Evolutionary conservation across 345 rosid genomes (phyloP), one percentile per base, ranked within the genome.

Genomic region (Arabis alpina): DNA sequence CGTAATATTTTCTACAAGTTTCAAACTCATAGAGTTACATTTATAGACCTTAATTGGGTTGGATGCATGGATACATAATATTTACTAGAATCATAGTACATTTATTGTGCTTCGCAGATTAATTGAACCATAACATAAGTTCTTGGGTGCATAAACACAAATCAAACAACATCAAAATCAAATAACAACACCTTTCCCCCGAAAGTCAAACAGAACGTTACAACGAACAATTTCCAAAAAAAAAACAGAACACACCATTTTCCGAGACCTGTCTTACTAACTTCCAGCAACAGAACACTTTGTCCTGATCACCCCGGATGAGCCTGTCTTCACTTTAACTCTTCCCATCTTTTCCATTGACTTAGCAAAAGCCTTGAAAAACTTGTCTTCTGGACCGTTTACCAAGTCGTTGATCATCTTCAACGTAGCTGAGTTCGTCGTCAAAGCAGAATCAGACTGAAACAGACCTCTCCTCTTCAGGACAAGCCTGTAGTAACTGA

Each of bases 291-390:
- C 28, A 7, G 89, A 88, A 73, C 97, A 90, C 0, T 72, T 77
- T 77, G 83, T 88, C 75, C 98, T 84, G 42, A 93, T 90, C 63
- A 83, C 86, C 0, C 98, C 96, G 5, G 23, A 12, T 6, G 88
- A 48, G 4, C 98, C 97, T 0, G 92, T 86, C 76, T 83, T 88
- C 2, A 87, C 98, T 42, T 87, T 62, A 53, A 83, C 53, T 55
- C 82, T 70, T 8, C 87, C 92, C 93, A 90, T 79, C 78, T 86
- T 90, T 85, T 87, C 97, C 93, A 93, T 80, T 4, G 97, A 82
- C 23, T 40, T 44, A 3, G 85, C 92, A 27, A 93, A 93, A 37
- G 87, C 87, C 25, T 77, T 73, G 15, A 43, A 88, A 78, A 88
- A 88, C 51, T 74, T 80, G 2, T 75, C 8, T 4, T 64, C 54